phyloP scores from a whole-genome alignment of 148 eudicot species.

The Fagopyrum esculentum region DNA sequence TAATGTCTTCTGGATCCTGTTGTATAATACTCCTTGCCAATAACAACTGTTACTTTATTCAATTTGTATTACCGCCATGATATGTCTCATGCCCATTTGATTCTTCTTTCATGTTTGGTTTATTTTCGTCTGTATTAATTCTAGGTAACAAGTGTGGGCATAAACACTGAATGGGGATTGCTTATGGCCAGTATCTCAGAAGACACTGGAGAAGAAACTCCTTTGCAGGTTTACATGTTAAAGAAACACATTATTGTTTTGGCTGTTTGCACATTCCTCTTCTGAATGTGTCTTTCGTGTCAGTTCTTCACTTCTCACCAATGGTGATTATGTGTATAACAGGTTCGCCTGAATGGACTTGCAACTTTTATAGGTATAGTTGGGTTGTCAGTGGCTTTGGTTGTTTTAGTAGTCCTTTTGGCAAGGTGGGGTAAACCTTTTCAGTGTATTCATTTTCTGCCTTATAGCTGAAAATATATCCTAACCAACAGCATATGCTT shows the following conservation, averaged over 20 bases:
- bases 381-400: conserved; percentile 68
- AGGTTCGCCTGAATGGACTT: conserved; percentile 94
- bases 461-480: background rate
- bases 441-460: background rate
- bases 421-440: conserved; percentile 35
- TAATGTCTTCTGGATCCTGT: background rate
- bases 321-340: conserved; percentile 1
- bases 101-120: background rate
- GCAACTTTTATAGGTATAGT: conserved; percentile 86
- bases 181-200: conserved; percentile 98
- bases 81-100: background rate
- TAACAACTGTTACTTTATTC: background rate
- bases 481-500: background rate
- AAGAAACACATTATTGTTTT: background rate
- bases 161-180: conserved; percentile 97
- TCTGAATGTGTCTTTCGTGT: background rate
- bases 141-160: conserved; percentile 90
- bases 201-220: conserved; percentile 98
- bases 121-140: conserved; percentile 10
- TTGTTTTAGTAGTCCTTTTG: conserved; percentile 59
- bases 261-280: background rate
- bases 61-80: background rate
- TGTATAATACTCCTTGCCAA: background rate
- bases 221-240: conserved; percentile 62
- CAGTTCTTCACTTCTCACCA: conserved; percentile 9